Base-by-base conservation (phyloP, 257 asterid genomes). In the Jasminum sambac region DNA sequence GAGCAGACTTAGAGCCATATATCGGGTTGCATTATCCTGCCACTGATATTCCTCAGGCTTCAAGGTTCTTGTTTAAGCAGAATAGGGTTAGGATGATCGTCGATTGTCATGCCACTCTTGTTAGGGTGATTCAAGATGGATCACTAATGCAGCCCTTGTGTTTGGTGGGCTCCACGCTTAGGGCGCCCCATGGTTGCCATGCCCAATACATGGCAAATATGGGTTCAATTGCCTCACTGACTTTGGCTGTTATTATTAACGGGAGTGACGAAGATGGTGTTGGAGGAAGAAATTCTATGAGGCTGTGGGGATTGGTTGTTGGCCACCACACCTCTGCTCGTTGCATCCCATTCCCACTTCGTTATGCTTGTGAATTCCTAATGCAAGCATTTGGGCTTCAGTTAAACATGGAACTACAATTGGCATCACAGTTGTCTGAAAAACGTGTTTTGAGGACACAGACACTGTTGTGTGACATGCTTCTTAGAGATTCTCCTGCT, bases 371-470 rank as follows among this genome's bases (percentile, higher is more conserved):
- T 71, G 97, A 91, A 71, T 91, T 91, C 78, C 77, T 91, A 59
- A 91, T 91, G 96, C 96, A 89, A 79, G 97, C 97, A 8, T 91
- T 91, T 25, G 96, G 97, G 37, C 85, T 91, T 72, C 97, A 91
- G 66, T 75, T 89, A 81, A 85, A 89, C 65, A 91, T 91, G 97
- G 97, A 91, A 59, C 63, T 91, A 64, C 97, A 91, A 70, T 68
- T 91, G 84, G 92, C 96, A 5, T 75, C 78, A 14, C 97, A 88
- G 59, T 48, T 84, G 80, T 69, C 87, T 5, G 96, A 89, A 80
- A 91, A 91, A 79, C 94, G 63, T 69, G 90, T 91, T 69, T 78
- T 91, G 70, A 89, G 81, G 84, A 87, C 96, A 25, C 97, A 91
- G 72, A 91, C 97, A 10, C 82, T 91, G 67, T 83, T 91, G 78